These are phyloP conservation scores for Pleurotus eryngii DNA, from an alignment of 768 basidiomycete species.

Conservation along the genomic window DNA sequence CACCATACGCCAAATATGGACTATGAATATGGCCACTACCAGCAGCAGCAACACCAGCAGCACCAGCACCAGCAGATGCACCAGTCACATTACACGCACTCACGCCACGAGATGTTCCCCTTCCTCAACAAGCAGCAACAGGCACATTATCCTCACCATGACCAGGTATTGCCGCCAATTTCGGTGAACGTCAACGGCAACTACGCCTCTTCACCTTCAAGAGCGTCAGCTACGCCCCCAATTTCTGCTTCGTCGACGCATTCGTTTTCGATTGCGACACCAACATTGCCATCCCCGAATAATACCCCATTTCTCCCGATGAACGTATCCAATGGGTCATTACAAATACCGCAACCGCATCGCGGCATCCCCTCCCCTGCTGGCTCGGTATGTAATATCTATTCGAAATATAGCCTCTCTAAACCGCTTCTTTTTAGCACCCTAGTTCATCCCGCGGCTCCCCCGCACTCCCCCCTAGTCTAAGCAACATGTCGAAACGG, in stretches of 20 bases:
- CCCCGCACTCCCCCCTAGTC: constrained; percentile 5
- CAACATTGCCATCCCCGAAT: constrained; percentile 1
- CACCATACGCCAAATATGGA: constrained; percentile 12
- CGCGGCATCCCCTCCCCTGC: constrained; percentile 6
- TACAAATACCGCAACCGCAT: background rate
- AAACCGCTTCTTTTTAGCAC: background rate
- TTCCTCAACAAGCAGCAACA: constrained; percentile 10
- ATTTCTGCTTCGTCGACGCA: constrained; percentile 2
- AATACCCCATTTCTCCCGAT: constrained; percentile 11
- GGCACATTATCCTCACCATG: background rate
- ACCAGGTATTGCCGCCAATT: constrained; percentile 4
- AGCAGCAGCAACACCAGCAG: constrained; percentile 10
- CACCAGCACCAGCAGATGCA: constrained; percentile 13
- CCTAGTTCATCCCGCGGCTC: constrained; percentile 7
- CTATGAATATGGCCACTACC: constrained; percentile 17
- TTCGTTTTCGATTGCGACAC: constrained; percentile 1
- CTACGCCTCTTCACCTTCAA: constrained; percentile 1
- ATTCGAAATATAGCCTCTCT: background rate
- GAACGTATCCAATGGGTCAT: background rate
- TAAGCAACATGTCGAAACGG: constrained; percentile 7
- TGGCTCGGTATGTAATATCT: background rate
- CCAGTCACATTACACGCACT: constrained; percentile 10
- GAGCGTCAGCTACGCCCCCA: constrained; percentile 4
- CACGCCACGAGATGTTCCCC: constrained; percentile 9
- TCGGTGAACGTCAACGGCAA: constrained; percentile 1